These are phyloP conservation scores for Oidium heveae DNA, from an alignment of 2,329 filamentous ascomycete genomes.

Conservation along the genomic window DNA sequence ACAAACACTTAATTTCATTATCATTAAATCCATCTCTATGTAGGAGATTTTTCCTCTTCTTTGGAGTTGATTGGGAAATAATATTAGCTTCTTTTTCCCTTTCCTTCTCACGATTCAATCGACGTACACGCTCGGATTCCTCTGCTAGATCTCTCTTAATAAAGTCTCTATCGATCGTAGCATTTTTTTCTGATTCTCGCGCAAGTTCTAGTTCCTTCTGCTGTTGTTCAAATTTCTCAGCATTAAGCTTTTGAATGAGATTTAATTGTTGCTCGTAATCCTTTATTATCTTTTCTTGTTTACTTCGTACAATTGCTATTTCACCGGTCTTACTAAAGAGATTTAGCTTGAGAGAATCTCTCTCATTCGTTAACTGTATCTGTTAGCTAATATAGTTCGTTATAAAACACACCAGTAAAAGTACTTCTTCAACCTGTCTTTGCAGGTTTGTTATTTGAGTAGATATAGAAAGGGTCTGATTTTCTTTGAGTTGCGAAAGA, in stretches of 20 bases:
- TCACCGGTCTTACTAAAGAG: constrained; percentile 42
- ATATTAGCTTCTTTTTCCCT: constrained; percentile 13
- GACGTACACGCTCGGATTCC: constrained; percentile 19
- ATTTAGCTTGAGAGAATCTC: constrained; percentile 28
- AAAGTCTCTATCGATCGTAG: constrained; percentile 46
- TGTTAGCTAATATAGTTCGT: constrained; percentile 1
- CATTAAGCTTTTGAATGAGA: constrained; percentile 34
- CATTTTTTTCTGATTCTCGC: constrained; percentile 33
- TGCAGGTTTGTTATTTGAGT: constrained; percentile 2
- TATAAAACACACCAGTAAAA: background rate
- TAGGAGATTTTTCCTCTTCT: constrained; percentile 30
- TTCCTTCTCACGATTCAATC: constrained; percentile 19
- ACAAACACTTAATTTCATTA: constrained; percentile 22
- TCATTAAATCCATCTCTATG: constrained; percentile 52
- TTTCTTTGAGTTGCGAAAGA: background rate
- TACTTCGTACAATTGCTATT: constrained; percentile 48
- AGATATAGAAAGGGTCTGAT: background rate
- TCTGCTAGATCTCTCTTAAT: constrained; percentile 45
- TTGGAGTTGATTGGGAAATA: constrained; percentile 26
- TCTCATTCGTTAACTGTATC: constrained; percentile 21
- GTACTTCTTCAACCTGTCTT: constrained; percentile 11
- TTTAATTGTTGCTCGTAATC: constrained; percentile 37
- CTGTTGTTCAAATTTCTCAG: constrained; percentile 36
- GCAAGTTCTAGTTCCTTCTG: constrained; percentile 38
- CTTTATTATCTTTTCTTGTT: constrained; percentile 33